These are phyloP conservation scores for Debaryomyces hansenii DNA, from an alignment of 805 yeast species.

Conservation along the genomic window DNA sequence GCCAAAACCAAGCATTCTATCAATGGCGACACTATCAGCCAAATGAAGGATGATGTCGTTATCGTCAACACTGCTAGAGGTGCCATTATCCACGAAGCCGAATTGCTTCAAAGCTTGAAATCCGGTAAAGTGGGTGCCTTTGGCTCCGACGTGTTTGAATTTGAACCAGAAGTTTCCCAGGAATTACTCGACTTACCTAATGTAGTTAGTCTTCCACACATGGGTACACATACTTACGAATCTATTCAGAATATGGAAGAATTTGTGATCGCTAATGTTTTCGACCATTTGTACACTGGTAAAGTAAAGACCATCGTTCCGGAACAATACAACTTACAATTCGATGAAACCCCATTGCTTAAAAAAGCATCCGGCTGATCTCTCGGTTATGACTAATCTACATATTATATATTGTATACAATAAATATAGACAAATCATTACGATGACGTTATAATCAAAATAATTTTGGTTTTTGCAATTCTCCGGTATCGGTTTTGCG, in stretches of 20 bases:
- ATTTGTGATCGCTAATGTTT: conserved; percentile 68
- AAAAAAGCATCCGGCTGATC: neutral
- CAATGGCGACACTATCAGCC: conserved; percentile 55
- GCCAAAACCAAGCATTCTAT: conserved; percentile 67
- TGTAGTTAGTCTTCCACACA: conserved; percentile 80
- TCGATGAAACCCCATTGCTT: conserved; percentile 18
- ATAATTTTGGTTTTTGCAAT: no score
- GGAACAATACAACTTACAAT: conserved; percentile 51
- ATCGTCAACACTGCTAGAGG: conserved; percentile 86
- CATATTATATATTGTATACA: no score
- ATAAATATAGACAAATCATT: no score
- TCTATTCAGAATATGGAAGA: conserved; percentile 81
- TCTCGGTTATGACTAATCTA: no score
- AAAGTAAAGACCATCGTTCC: conserved; percentile 78
- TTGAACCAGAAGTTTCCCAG: conserved; percentile 68
- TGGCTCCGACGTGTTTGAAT: conserved; percentile 76
- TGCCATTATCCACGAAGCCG: conserved; percentile 69
- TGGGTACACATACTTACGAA: conserved; percentile 81
- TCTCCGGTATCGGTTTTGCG: no score
- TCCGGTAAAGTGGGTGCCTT: conserved; percentile 65
- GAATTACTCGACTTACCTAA: conserved; percentile 64
- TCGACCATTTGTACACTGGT: conserved; percentile 58
- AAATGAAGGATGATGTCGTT: conserved; percentile 77
- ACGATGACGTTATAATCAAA: no score
- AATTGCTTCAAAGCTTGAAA: conserved; percentile 55